phyloP scores from a whole-genome alignment of 2,329 filamentous ascomycete genomes.

The Hypoxylon sp. region DNA sequence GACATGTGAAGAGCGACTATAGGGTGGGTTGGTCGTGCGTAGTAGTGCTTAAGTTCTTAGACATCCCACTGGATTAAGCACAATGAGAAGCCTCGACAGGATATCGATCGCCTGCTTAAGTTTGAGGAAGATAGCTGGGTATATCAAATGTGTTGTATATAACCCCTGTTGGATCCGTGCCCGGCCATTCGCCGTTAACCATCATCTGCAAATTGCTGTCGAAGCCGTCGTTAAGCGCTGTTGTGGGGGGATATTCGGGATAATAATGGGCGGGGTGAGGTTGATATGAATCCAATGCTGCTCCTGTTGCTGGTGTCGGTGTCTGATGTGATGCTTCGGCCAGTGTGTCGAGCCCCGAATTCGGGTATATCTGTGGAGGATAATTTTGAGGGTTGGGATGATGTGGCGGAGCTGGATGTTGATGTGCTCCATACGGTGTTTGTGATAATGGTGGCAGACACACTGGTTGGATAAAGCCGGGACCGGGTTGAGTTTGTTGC shows the following conservation, averaged over 20 bases:
- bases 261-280: conserved; percentile 46
- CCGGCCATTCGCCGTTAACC: conserved; percentile 57
- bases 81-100: not conserved
- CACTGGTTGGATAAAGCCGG: conserved; percentile 49
- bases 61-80: not conserved
- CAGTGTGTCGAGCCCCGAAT: conserved; percentile 59
- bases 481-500: conserved; percentile 46
- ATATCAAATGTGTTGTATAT: conserved; percentile 49
- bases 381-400: conserved; percentile 36
- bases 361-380: conserved; percentile 46
- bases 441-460: conserved; percentile 51
- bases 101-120: not conserved
- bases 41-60: not conserved
- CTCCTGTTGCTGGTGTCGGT: conserved; percentile 33
- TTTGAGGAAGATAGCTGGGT: conserved; percentile 34
- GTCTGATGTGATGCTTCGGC: conserved; percentile 59
- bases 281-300: conserved; percentile 43
- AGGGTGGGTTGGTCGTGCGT: not conserved
- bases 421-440: conserved; percentile 47
- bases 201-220: conserved; percentile 63
- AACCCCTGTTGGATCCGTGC: conserved; percentile 46
- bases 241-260: conserved; percentile 43
- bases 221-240: conserved; percentile 61
- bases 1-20: not conserved
- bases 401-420: conserved; percentile 39